phyloP scores from a whole-genome alignment of 495 filamentous ascomycete genomes.

The Hypoxylon subgilvum region DNA sequence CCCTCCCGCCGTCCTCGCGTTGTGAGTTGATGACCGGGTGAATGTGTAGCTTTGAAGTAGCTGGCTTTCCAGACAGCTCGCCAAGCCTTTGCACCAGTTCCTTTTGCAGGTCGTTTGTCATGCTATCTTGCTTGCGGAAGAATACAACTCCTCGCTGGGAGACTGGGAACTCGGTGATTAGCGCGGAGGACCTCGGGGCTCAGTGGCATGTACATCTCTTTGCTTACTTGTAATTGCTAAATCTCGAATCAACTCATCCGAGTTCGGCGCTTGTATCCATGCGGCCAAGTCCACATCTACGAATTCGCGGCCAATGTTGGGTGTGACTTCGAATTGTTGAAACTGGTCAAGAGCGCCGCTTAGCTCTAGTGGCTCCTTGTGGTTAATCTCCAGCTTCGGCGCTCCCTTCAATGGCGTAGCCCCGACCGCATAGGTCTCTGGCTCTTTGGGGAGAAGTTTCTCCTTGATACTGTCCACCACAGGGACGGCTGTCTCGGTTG shows the following conservation, averaged over 20 bases:
- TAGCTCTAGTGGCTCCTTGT: slow-evolving; percentile 46
- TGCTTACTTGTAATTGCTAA: slow-evolving; percentile 65
- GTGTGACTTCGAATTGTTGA: slow-evolving; percentile 66
- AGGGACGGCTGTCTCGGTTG: too few species aligned
- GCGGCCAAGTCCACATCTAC: slow-evolving; percentile 61
- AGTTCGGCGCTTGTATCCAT: slow-evolving; percentile 62
- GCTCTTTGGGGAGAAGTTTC: too few species aligned
- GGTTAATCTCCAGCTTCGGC: too few species aligned
- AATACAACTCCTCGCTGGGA: slow-evolving; percentile 65
- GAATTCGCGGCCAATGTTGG: slow-evolving; percentile 70
- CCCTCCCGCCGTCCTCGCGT: slow-evolving; percentile 33
- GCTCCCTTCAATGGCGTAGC: too few species aligned
- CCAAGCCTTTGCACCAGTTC: slow-evolving; percentile 41
- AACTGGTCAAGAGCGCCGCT: slow-evolving; percentile 58
- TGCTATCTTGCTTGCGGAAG: slow-evolving; percentile 50
- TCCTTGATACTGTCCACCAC: too few species aligned
- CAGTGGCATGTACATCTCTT: not conserved
- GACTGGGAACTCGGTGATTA: slow-evolving; percentile 18
- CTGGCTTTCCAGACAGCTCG: slow-evolving; percentile 42
- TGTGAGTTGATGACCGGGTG: slow-evolving; percentile 20
- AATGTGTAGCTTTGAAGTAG: too few species aligned
- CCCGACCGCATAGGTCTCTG: too few species aligned
- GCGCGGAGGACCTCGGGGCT: slow-evolving; percentile 37
- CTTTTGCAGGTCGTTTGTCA: slow-evolving; percentile 44
- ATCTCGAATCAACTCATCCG: slow-evolving; percentile 67